Base-by-base conservation (phyloP, 176 grass and related monocot genomes). In the Triticum monococcum region DNA sequence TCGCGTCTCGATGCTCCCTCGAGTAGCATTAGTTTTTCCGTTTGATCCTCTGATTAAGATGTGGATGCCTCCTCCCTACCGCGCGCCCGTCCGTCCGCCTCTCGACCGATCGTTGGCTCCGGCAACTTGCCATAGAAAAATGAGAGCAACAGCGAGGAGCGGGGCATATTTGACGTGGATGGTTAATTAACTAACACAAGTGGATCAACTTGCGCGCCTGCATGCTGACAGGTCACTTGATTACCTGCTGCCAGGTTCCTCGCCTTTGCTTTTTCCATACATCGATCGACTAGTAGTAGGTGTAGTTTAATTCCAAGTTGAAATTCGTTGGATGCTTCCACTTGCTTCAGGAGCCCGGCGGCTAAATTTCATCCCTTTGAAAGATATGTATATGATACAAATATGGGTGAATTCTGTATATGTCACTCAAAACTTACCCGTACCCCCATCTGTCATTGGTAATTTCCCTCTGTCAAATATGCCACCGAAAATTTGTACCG, bases 321-420 rank as follows among this genome's bases (percentile, higher is more conserved):
- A 31, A 17, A 41, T 60, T 75, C 8, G 7, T 17, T 45, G 73
- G 56, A 18, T 78, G 23, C 84, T 79, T 80, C 80, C 56, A 79
- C 75, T 90, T 68, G 85, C 89, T 79, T 87, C 79, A 52, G 6
- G 56, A 72, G 64, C 25, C 22, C 32, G 76, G 52, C 30, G 31
- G 33, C 54, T 36, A 40, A 40, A 12, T 72, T 41, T 8, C 70
- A 12, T 24, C 22, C 37, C 36, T 25, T 41, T 43, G 11, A 72
- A 68, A 68, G 30, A 33, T 33, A 66, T 5, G 63, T 30, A 25
- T 36, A 36, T 36, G 7, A 36, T 36, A 36, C 35, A 36, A 36
- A 36, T 36, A 7, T 36, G 28, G 28, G 28, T 28, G 28, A 28
- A 28, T 28, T 28, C 28, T 2, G 28, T 28, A 28, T 28, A 28